Evolutionary conservation across 73 alveolate genomes (phyloP), one percentile per base, ranked within the genome.

Genomic region (Paraurostyla sp.): DNA sequence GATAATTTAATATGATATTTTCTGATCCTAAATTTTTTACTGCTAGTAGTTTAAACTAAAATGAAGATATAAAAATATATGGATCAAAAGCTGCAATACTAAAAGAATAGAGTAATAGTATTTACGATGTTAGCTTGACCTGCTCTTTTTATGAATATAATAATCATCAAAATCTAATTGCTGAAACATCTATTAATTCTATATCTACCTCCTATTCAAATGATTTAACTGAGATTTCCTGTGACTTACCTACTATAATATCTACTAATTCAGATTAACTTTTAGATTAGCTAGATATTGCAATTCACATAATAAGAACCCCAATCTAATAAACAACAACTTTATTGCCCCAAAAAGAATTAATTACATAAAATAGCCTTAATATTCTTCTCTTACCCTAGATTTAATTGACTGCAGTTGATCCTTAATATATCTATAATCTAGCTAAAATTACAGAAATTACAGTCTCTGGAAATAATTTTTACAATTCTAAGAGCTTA

Each of bases 341-440:
- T 42, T 7, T 69, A 22, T 36, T 16, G 40, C 6, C 18, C n/a
- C n/a, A 69, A n/a, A 41, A 41, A 18, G 58, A 69, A 42, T 35
- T 18, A 20, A 69, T 69, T 9, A 36, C 65, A 38, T 11, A 69
- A 33, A 69, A 69, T 42, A 15, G 63, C 3, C 7, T 69, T 3
- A 43, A 33, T 4, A 38, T 69, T 36, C 3, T 22, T 35, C 16
- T 69, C 3, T 18, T 69, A 2, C 84, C 84, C 29, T 9, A 69
- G 23, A 7, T 62, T 11, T 2, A 16, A 6, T 11, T 69, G 4
- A 43, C 62, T 38, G 35, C 54, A 69, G 65, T 69, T 13, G 32
- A 11, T 7, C 84, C 84, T 41, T 13, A 27, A 69, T 69, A 69
- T n/a, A 46, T 69, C 41, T 69, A 41, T 69, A 69, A 69, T 43